Evolutionary conservation across 2,329 filamentous ascomycete genomes (phyloP).

Genomic region (Xylariaceae sp.): DNA sequence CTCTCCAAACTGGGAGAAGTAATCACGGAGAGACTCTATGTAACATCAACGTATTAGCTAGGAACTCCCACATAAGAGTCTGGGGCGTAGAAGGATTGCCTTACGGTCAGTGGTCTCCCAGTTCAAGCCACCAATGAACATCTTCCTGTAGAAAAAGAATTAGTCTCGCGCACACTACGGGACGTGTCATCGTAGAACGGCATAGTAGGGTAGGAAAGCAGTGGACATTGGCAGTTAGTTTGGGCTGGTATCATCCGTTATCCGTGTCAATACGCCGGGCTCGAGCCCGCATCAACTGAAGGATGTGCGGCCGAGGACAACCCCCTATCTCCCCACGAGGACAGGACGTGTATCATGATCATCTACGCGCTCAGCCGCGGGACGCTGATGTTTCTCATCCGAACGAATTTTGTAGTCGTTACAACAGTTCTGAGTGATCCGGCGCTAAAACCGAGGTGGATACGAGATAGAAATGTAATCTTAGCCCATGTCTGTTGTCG

Average conservation of each 20-base stretch:
- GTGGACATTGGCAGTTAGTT: slow-evolving; percentile 15
- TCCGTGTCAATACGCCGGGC: slow-evolving; percentile 21
- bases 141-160: slow-evolving; percentile 64
- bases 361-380: slow-evolving; percentile 22
- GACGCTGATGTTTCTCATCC: slow-evolving; percentile 14
- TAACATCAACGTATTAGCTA: slow-evolving; percentile 20
- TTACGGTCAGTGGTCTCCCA: slow-evolving; percentile 99
- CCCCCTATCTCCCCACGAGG: slow-evolving; percentile 15
- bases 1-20: slow-evolving; percentile 97
- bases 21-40: slow-evolving; percentile 88
- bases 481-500: slow-evolving; percentile 19
- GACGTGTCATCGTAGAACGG: slow-evolving; percentile 11
- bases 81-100: slow-evolving; percentile 33
- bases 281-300: slow-evolving; percentile 7
- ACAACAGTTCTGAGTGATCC: slow-evolving; percentile 11
- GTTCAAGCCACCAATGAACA: slow-evolving; percentile 98
- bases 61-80: neutral
- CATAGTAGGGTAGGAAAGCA: slow-evolving; percentile 7
- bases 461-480: slow-evolving; percentile 19
- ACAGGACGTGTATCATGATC: slow-evolving; percentile 18
- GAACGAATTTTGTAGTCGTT: slow-evolving; percentile 11
- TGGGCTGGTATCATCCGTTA: slow-evolving; percentile 12
- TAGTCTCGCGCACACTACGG: slow-evolving; percentile 19
- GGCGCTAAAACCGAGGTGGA: slow-evolving; percentile 17
- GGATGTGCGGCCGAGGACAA: slow-evolving; percentile 11